phyloP scores from a whole-genome alignment of 768 basidiomycete species.

The Serendipita indica region DNA sequence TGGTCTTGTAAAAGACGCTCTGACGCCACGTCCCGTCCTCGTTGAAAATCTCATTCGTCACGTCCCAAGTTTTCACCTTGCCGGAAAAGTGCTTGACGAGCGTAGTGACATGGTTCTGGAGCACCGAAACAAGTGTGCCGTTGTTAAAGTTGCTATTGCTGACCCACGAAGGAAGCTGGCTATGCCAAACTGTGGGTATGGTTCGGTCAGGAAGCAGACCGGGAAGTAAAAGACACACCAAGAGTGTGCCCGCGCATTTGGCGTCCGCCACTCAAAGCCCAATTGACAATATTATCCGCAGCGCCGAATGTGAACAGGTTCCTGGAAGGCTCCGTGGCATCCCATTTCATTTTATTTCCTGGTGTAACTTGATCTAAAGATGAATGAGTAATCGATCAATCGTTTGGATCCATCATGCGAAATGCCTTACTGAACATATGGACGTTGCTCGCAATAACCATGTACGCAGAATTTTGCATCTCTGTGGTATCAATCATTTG shows the following conservation, averaged over 20 bases:
- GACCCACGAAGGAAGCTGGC: constrained; percentile 36
- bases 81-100: constrained; percentile 41
- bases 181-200: constrained; percentile 31
- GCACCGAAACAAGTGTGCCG: constrained; percentile 20
- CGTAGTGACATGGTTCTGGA: constrained; percentile 35
- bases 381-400: neutral
- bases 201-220: neutral
- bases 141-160: constrained; percentile 13
- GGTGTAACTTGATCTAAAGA: constrained; percentile 28
- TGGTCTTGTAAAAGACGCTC: constrained; percentile 38
- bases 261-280: constrained; percentile 31
- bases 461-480: constrained; percentile 30
- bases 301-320: constrained; percentile 32
- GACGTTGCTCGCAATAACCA: constrained; percentile 26
- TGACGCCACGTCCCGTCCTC: constrained; percentile 31
- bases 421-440: constrained; percentile 23
- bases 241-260: constrained; percentile 27
- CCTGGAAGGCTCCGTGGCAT: constrained; percentile 34
- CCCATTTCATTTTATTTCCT: constrained; percentile 45
- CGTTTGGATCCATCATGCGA: neutral
- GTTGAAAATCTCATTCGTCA: constrained; percentile 45
- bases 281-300: constrained; percentile 31
- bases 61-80: constrained; percentile 36
- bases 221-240: neutral
- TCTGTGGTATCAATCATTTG: constrained; percentile 36